Evolutionary conservation across 306 rosid genomes (phyloP), one percentile per base, ranked within the genome.

Genomic region (Trifolium subterraneum): DNA sequence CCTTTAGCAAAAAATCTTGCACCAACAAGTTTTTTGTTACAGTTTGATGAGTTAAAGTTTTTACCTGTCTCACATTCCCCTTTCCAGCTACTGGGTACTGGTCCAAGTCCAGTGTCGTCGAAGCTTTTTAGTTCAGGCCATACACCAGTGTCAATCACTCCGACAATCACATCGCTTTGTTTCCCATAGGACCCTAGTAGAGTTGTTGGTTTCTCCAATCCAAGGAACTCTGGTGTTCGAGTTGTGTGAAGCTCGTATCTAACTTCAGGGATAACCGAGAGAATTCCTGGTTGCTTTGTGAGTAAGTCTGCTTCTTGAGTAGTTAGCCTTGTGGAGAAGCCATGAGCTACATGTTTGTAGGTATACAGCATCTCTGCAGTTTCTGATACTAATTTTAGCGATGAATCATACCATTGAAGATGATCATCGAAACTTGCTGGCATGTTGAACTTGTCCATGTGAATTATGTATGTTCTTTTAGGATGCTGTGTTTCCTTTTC

Each of bases 161-260:
- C 98, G 4, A 93, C 66, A 39, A 91, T 66, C 78, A 93, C 97
- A 0, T 87, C 88, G 0, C 89, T 64, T 29, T 64, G 76, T 58
- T 70, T 69, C 3, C n/a, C 78, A 6, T 70, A 65, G 14, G 80
- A 44, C 0, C 82, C 84, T n/a, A 78, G 20, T 62, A 68, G 16
- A 60, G 73, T 25, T 20, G 33, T 79, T 7, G 22, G 22, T 15
- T 61, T 87, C 18, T 72, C 88, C 14, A 93, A 71, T 54, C 98
- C 97, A 4, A 93, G 94, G 78, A 93, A 93, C 79, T 83, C 68
- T 0, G 98, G 98, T 5, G 98, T 85, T 77, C 97, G 87, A 79
- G 97, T 93, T 31, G 98, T 93, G 52, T 93, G 98, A 47, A 93
- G 96, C 79, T 93, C 89, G 4, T 91, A 93, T 61, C 66, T 79